These are phyloP conservation scores for Russula compacta DNA, from an alignment of 768 basidiomycete genomes.

Conservation along the genomic window DNA sequence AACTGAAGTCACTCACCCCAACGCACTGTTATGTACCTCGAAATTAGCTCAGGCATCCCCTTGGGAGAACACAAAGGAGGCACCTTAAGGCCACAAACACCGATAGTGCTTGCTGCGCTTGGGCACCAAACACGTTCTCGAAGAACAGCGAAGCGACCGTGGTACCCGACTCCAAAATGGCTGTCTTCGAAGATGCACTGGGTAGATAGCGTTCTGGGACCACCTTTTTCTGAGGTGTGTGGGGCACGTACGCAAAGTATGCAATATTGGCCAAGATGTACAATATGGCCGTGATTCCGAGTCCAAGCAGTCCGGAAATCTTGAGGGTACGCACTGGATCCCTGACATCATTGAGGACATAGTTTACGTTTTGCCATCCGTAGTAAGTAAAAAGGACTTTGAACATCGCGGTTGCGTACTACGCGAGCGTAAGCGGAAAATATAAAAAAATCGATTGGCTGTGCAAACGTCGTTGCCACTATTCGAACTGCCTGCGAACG, in stretches of 20 bases:
- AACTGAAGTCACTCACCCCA: constrained; percentile 24
- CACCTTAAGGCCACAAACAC: constrained; percentile 51
- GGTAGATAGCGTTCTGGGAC: background rate
- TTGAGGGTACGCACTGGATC: constrained; percentile 52
- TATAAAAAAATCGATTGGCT: background rate
- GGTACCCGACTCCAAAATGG: constrained; percentile 40
- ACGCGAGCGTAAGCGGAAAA: background rate
- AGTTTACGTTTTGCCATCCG: constrained; percentile 51
- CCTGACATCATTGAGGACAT: constrained; percentile 52
- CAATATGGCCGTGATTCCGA: constrained; percentile 42
- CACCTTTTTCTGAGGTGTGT: background rate
- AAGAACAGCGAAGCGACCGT: constrained; percentile 58
- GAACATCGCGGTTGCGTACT: constrained; percentile 56
- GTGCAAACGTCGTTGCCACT: constrained; percentile 39
- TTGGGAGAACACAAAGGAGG: background rate
- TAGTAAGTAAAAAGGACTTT: constrained; percentile 42
- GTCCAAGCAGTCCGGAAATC: constrained; percentile 50
- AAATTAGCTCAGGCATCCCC: background rate
- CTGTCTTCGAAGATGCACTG: constrained; percentile 37
- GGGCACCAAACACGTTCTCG: constrained; percentile 44
- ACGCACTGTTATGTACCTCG: constrained; percentile 24
- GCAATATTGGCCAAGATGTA: constrained; percentile 52
- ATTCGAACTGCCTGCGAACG: constrained; percentile 47
- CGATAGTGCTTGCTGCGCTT: constrained; percentile 46
- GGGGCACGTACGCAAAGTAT: constrained; percentile 40